A percentile compares a stretch with the other conserved stretches of the same genome.
Evolutionary conservation across 208 protist species (phyloP).

Genomic region (Entamoeba histolytica): DNA sequence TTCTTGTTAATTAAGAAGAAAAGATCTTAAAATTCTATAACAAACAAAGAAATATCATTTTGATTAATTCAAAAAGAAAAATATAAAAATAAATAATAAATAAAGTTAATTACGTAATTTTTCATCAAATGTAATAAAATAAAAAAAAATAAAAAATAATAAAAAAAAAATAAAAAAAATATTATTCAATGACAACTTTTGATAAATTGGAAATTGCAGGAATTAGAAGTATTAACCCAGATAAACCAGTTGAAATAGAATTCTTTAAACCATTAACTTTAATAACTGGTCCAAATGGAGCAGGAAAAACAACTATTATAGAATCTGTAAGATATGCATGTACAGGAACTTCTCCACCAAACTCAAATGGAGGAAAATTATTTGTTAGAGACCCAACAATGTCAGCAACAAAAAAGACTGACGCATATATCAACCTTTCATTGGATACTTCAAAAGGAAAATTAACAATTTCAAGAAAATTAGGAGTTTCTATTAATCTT

Average conservation of each 20-base stretch:
- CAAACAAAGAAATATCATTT: no score
- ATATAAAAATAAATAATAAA: no score
- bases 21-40: no score
- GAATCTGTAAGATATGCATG: constrained; percentile 24
- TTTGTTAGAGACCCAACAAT: constrained; percentile 19
- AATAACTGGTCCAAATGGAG: not conserved
- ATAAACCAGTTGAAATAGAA: not conserved
- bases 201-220: no score
- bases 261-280: not conserved
- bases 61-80: no score
- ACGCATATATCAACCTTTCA: not conserved
- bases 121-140: no score
- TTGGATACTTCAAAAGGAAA: not conserved
- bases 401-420: not conserved
- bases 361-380: not conserved
- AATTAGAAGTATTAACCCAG: no score
- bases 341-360: constrained; percentile 14
- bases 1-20: no score
- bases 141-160: no score
- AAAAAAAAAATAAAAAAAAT: no score
- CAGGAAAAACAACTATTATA: constrained; percentile 15
- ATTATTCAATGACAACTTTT: no score
- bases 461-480: not conserved
- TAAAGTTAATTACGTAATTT: no score
- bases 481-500: not conserved